phyloP scores from a whole-genome alignment of 2,329 filamentous ascomycete genomes.

The Alternaria panax region DNA sequence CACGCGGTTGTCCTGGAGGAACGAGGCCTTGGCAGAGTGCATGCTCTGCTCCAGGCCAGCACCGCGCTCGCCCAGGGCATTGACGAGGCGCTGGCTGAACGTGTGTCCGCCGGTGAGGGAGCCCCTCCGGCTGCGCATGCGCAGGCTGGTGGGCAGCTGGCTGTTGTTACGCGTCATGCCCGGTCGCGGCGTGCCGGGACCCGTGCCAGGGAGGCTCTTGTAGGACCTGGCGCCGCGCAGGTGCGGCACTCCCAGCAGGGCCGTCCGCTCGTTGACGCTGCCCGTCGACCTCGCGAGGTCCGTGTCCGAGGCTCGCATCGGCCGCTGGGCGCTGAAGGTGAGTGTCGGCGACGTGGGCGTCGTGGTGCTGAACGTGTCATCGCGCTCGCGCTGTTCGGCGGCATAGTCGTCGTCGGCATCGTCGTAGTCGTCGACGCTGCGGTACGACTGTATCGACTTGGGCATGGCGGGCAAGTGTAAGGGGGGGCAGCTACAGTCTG shows the following conservation, averaged over 20 bases:
- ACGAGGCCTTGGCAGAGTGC: conserved; percentile 69
- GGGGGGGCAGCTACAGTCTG: conserved; percentile 11
- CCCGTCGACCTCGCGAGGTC: conserved; percentile 42
- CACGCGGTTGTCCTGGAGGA: conserved; percentile 82
- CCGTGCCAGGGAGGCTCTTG: conserved; percentile 51
- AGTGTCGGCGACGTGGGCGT: conserved; percentile 45
- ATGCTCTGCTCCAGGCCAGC: conserved; percentile 61
- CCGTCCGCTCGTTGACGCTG: conserved; percentile 56
- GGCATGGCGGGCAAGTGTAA: conserved; percentile 37
- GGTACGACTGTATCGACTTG: conserved; percentile 47
- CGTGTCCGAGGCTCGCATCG: conserved; percentile 45
- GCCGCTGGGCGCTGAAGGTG: conserved; percentile 38
- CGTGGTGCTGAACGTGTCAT: conserved; percentile 44
- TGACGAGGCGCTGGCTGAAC: conserved; percentile 61
- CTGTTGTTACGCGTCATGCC: conserved; percentile 49
- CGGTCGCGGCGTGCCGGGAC: conserved; percentile 53
- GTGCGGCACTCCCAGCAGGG: conserved; percentile 53
- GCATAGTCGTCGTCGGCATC: conserved; percentile 47
- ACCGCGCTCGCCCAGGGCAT: conserved; percentile 63
- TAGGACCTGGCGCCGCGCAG: conserved; percentile 48
- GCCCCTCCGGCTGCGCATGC: conserved; percentile 43
- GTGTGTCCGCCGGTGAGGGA: conserved; percentile 41
- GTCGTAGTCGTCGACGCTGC: conserved; percentile 44
- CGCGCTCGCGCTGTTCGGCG: conserved; percentile 38
- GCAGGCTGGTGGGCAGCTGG: conserved; percentile 39